phyloP scores from a whole-genome alignment of 73 alveolate genomes.

The Stentor coeruleus region DNA sequence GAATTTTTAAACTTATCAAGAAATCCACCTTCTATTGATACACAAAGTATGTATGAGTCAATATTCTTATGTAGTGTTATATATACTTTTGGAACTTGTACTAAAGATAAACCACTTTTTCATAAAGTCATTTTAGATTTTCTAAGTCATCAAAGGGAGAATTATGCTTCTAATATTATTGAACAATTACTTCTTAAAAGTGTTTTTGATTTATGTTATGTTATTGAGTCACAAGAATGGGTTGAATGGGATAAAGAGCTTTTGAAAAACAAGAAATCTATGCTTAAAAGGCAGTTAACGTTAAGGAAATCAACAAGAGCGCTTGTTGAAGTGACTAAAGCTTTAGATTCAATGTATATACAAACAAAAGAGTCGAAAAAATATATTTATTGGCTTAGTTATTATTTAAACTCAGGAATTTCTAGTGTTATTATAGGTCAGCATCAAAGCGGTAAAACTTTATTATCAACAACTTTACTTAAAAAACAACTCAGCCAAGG shows the following conservation, averaged over 20 bases:
- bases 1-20: neutral
- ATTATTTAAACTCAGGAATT: neutral
- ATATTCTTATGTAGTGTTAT: neutral
- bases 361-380: neutral
- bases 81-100: neutral
- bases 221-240: neutral
- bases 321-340: neutral
- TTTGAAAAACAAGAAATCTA: neutral
- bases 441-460: conserved; percentile 1
- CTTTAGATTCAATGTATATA: neutral
- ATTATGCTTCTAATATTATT: neutral
- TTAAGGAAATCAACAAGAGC: neutral
- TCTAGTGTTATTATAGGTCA: neutral
- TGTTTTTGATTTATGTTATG: neutral
- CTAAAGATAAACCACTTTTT: neutral
- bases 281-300: neutral
- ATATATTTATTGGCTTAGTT: conserved; percentile 2
- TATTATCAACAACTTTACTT: neutral
- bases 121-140: neutral
- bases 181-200: neutral
- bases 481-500: neutral
- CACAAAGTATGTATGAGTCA: neutral
- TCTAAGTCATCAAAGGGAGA: neutral
- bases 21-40: neutral
- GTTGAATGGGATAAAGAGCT: neutral